A percentile compares a stretch with the other conserved stretches of the same genome.
phyloP scores from a whole-genome alignment of 2,329 filamentous ascomycete genomes.

The Chrysoporthe deuterocubensis region DNA sequence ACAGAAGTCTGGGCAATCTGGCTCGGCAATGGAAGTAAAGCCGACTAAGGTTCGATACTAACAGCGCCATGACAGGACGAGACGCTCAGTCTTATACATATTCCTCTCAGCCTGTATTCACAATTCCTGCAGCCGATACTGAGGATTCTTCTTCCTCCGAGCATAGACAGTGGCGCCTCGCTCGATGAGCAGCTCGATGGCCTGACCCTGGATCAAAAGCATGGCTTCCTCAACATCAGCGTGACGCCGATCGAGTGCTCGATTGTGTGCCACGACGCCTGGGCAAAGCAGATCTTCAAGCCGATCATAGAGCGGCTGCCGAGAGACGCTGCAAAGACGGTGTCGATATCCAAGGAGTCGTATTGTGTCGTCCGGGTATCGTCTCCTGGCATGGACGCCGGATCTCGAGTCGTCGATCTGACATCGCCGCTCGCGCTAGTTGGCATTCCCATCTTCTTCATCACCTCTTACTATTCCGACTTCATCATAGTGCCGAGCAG shows the following conservation, averaged over 20 bases:
- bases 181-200: conserved; percentile 48
- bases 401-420: conserved; percentile 86
- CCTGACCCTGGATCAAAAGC: conserved; percentile 57
- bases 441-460: conserved; percentile 96
- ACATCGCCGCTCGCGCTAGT: conserved; percentile 90
- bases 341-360: conserved; percentile 79
- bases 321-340: conserved; percentile 52
- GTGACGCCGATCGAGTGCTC: conserved; percentile 93
- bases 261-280: conserved; percentile 79
- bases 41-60: conserved; percentile 29
- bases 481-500: conserved; percentile 89
- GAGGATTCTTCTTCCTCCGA: conserved; percentile 76
- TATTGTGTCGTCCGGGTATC: conserved; percentile 91
- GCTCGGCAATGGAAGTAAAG: background rate
- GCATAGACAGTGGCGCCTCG: conserved; percentile 45
- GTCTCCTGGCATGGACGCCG: conserved; percentile 87
- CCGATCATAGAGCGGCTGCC: conserved; percentile 70
- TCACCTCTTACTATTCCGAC: conserved; percentile 97
- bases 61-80: conserved; percentile 68
- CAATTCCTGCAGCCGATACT: conserved; percentile 85
- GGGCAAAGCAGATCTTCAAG: conserved; percentile 75
- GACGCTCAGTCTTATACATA: conserved; percentile 85
- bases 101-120: conserved; percentile 78
- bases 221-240: conserved; percentile 91
- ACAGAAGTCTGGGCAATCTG: background rate